Conservation (phyloP, 2,329 filamentous ascomycete species). For the Fusarium irregulare region DNA sequence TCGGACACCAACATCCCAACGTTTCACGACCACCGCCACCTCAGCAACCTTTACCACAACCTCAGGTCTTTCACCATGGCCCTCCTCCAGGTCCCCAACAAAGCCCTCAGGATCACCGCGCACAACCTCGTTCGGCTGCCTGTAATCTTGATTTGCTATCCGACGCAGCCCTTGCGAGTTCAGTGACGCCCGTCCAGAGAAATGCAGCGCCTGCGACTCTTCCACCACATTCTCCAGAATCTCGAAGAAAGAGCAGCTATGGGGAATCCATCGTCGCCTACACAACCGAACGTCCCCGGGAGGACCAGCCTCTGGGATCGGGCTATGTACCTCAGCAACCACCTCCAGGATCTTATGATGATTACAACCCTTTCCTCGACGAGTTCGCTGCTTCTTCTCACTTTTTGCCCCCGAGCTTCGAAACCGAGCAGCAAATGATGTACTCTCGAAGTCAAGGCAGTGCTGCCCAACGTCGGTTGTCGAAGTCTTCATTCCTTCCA, state of each 20-base stretch:
- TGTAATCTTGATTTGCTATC: slow-evolving; percentile 70
- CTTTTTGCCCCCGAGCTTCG: slow-evolving; percentile 66
- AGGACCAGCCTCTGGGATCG: slow-evolving; percentile 58
- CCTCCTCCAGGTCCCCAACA: slow-evolving; percentile 51
- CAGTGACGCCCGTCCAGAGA: slow-evolving; percentile 63
- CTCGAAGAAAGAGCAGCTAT: slow-evolving; percentile 60
- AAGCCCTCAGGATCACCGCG: slow-evolving; percentile 60
- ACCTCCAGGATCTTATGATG: slow-evolving; percentile 58
- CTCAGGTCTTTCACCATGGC: slow-evolving; percentile 55
- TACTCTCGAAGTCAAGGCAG: slow-evolving; percentile 61
- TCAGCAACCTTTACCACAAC: slow-evolving; percentile 43
- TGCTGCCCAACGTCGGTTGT: slow-evolving; percentile 54
- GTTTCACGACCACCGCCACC: slow-evolving; percentile 45
- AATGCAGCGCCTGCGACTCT: slow-evolving; percentile 60
- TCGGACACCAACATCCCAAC: slow-evolving; percentile 55
- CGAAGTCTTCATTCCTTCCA: slow-evolving; percentile 64
- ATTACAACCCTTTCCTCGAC: slow-evolving; percentile 70
- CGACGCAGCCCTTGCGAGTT: slow-evolving; percentile 69
- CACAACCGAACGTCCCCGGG: slow-evolving; percentile 58
- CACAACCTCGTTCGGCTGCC: slow-evolving; percentile 58
- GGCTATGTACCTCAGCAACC: slow-evolving; percentile 49
- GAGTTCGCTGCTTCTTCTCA: slow-evolving; percentile 66
- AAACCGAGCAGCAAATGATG: slow-evolving; percentile 64
- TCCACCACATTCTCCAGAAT: slow-evolving; percentile 54
- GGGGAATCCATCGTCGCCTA: slow-evolving; percentile 60